Evolutionary conservation across 306 rosid genomes (phyloP), one percentile per base, ranked within the genome.

Genomic region (Cicer yamashitae): DNA sequence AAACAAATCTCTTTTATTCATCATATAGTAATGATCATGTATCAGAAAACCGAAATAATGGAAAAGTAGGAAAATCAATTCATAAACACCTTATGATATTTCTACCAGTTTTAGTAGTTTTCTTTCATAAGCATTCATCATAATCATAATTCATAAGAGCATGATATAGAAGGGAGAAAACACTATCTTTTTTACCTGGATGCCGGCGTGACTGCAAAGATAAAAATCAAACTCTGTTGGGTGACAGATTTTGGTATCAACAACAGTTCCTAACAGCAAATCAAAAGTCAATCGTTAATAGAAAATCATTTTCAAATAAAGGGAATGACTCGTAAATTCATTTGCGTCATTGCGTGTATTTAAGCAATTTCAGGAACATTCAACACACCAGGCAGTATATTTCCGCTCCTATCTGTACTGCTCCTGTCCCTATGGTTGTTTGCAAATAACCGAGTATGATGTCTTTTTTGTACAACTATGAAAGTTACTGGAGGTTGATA

Each of bases 401-500:
- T 94, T 84, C 98, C 97, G 70, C 97, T 91, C 79, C 78, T 88
- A 84, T 94, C 98, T 39, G 85, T 79, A 84, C 91, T 90, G 84
- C 71, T 88, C 58, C 86, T 87, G 81, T 94, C 97, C 83, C 88
- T 83, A 74, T 94, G 88, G 78, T 91, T 91, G 76, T 85, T 90
- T 9, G 97, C 84, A 18, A 94, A 94, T 70, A 94, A 76, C 59
- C 97, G 90, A 3, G 98, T 94, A 69, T 94, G 98, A 65, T 94
- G 98, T 59, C 98, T 86, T 76, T 94, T 94, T 84, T 94, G 98
- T 15, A 94, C 98, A 7, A 94, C 90, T 15, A 94, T 86, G 82
- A 94, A 94, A 25, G 98, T 94, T 50, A 94, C 96, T 2, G 96
- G 96, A 1, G 98, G 98, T 74, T 91, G 98, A 84, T 94, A 91